phyloP scores from a whole-genome alignment of 2,329 filamentous ascomycete genomes.

The Pyrenophora tritici-repentis region DNA sequence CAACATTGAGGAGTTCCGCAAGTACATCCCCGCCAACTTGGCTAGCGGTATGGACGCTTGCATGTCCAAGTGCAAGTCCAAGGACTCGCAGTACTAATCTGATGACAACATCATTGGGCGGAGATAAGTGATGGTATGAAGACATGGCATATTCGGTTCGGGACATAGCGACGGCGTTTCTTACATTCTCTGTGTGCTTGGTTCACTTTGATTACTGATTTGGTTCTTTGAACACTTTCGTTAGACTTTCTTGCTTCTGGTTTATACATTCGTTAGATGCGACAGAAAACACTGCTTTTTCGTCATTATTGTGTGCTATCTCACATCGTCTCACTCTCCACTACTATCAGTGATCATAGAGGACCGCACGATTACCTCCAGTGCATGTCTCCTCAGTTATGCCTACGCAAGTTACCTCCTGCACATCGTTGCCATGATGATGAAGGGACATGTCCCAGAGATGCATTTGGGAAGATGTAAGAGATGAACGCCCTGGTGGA shows the following conservation, averaged over 20 bases:
- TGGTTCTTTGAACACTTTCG: slow-evolving; percentile 12
- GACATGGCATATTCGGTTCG: slow-evolving; percentile 3
- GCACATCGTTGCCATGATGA: no score
- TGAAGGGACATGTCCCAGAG: no score
- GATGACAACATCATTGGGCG: not conserved
- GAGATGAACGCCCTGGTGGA: no score
- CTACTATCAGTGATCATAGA: not conserved
- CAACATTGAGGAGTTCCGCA: slow-evolving; percentile 46
- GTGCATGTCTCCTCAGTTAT: no score
- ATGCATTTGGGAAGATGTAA: no score
- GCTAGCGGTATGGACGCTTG: slow-evolving; percentile 61
- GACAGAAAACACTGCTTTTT: slow-evolving; percentile 1
- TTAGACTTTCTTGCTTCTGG: slow-evolving; percentile 8
- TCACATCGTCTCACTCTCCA: no score
- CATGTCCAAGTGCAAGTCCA: slow-evolving; percentile 53
- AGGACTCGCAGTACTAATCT: not conserved
- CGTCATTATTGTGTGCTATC: not conserved
- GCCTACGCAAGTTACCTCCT: no score
- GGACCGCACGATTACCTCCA: no score
- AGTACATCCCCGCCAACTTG: slow-evolving; percentile 53
- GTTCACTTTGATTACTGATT: slow-evolving; percentile 14
- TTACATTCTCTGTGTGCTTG: slow-evolving; percentile 9
- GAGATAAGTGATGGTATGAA: not conserved
- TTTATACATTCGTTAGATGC: slow-evolving; percentile 6
- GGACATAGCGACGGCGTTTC: slow-evolving; percentile 25